Percentiles rank a stretch among this genome's conserved stretches.
Evolutionary conservation across 768 basidiomycete genomes (phyloP).

Genomic region (Suillus fuscotomentosus): DNA sequence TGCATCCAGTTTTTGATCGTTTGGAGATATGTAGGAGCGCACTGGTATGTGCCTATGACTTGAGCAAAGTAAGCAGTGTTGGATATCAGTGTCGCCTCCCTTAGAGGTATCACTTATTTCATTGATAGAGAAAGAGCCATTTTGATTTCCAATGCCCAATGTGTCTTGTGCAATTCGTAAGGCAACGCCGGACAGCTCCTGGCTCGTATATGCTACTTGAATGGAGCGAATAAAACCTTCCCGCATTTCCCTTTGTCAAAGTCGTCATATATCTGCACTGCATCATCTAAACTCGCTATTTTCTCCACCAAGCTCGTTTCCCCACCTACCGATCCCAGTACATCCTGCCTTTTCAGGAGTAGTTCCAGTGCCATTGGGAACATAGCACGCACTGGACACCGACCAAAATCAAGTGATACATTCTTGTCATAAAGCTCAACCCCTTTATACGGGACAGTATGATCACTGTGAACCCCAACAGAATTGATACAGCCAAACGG

Average conservation of each 20-base stretch:
- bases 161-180: background rate
- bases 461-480: constrained; percentile 67
- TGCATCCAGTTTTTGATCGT: too few species aligned
- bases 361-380: constrained; percentile 71
- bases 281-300: constrained; percentile 59
- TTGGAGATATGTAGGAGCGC: too few species aligned
- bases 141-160: background rate
- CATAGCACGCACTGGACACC: constrained; percentile 78
- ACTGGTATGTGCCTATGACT: too few species aligned
- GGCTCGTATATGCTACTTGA: constrained; percentile 36
- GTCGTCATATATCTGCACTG: constrained; percentile 54
- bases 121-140: too few species aligned
- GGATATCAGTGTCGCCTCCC: too few species aligned
- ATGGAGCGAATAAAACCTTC: constrained; percentile 77
- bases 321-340: constrained; percentile 70
- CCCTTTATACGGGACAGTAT: constrained; percentile 54
- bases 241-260: constrained; percentile 76
- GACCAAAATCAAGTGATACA: constrained; percentile 76
- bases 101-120: background rate
- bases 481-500: constrained; percentile 76
- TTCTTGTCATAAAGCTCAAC: constrained; percentile 71
- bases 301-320: constrained; percentile 63
- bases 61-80: too few species aligned
- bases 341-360: constrained; percentile 65
- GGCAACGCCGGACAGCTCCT: background rate